Conservation (phyloP, 1,284 basidiomycete species). For the Pisolithus thermaeus region DNA sequence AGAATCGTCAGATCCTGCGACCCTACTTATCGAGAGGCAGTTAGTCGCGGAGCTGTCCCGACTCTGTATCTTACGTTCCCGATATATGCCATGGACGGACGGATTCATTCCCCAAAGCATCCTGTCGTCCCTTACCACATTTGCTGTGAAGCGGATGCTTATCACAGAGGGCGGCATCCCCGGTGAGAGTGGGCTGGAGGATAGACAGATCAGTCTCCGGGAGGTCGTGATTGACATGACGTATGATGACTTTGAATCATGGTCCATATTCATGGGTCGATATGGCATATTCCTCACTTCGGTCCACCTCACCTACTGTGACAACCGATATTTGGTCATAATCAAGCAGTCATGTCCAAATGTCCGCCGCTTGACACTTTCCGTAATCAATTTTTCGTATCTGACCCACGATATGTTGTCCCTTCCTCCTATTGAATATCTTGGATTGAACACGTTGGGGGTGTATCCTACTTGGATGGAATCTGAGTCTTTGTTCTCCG, state of each 20-base stretch:
- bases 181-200: too few species aligned
- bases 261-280: constrained; percentile 9
- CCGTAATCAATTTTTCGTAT: constrained; percentile 2
- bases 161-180: too few species aligned
- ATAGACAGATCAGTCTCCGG: constrained; percentile 7
- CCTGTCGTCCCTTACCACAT: constrained; percentile 3
- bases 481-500: constrained; percentile 8
- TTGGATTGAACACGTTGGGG: constrained; percentile 10
- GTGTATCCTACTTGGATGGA: constrained; percentile 6
- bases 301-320: constrained; percentile 5
- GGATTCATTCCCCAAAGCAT: constrained; percentile 10
- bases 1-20: neutral
- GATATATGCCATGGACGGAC: constrained; percentile 1
- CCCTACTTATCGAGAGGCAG: neutral
- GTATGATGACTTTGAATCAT: neutral
- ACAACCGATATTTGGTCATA: neutral
- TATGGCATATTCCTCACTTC: constrained; percentile 16
- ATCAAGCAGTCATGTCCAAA: constrained; percentile 11
- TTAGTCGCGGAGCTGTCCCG: constrained; percentile 12
- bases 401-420: neutral
- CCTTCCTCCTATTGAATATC: constrained; percentile 15
- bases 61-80: constrained; percentile 18
- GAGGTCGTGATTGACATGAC: constrained; percentile 14
- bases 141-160: neutral
- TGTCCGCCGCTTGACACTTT: constrained; percentile 18